Evolutionary conservation across 2,329 filamentous ascomycete species (phyloP).

Genomic region (Metarhizium brunneum): DNA sequence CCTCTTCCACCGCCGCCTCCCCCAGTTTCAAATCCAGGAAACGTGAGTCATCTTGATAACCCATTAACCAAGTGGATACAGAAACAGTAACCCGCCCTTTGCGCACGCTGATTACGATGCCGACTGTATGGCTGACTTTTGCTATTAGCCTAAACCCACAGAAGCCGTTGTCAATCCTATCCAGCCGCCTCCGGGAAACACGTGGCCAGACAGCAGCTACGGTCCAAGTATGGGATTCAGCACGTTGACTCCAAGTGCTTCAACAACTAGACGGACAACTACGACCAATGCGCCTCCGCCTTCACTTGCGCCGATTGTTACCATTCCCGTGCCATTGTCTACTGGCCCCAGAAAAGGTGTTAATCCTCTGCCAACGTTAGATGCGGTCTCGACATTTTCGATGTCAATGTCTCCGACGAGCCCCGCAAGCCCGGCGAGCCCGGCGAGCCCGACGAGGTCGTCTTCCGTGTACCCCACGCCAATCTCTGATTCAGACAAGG

Average conservation of each 20-base stretch:
- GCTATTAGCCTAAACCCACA: background rate
- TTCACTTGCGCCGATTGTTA: constrained; percentile 1
- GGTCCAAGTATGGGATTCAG: background rate
- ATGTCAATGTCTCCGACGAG: background rate
- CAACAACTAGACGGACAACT: background rate
- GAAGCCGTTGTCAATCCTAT: background rate
- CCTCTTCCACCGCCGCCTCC: background rate
- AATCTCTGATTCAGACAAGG: background rate
- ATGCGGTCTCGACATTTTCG: background rate
- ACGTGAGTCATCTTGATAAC: background rate
- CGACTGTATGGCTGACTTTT: background rate
- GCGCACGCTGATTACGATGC: background rate
- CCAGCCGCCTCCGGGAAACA: background rate
- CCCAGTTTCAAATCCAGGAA: background rate
- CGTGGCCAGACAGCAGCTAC: background rate
- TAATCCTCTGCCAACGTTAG: background rate
- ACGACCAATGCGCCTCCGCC: background rate
- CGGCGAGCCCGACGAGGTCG: background rate
- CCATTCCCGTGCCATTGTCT: constrained; percentile 1
- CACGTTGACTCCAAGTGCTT: background rate
- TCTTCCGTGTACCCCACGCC: background rate
- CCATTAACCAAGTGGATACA: background rate
- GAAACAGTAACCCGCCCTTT: background rate
- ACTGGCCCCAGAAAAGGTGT: constrained; percentile 6
- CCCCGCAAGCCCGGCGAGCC: background rate